Evolutionary conservation across 352 stramenopile species (phyloP), one percentile per base, ranked within the genome.

Genomic region (Phytopythium chamaehyphon): DNA sequence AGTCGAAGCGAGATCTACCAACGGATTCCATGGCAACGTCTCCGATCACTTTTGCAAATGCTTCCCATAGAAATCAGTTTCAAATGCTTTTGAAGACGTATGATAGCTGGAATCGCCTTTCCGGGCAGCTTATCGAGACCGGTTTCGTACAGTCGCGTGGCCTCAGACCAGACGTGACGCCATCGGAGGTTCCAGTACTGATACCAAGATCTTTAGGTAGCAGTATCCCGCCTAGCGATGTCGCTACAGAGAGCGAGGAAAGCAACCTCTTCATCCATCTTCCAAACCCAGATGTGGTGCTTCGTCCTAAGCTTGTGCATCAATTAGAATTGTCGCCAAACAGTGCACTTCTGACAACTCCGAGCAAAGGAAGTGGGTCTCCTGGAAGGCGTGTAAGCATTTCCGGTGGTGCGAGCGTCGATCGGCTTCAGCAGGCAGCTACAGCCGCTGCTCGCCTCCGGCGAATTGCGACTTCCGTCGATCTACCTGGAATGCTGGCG

Each of bases 301-400:
- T 74, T 33, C 62, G 68, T 0, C 68, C 71, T 10, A 74, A 73
- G 10, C 35, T 82, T 23, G 57, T 66, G 52, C 60, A 74, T 26
- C 68, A 79, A n/a, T 62, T 82, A 22, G 71, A 82, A 23, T 59
- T 70, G 8, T 22, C 67, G 18, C 61, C 65, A 1, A 65, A 82
- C 5, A 73, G 67, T 11, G 45, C 61, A 2, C 62, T 82, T 28
- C 46, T 82, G 18, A 57, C 45, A 9, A 45, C 51, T 33, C 33
- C 49, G 18, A 56, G 44, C 23, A 36, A 51, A 16, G 43, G 49
- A 16, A 22, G 47, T 40, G 33, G 18, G 10, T 44, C 47, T 3
- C 33, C 45, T 18, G 45, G 45, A 14, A 40, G 64, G 47, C 37
- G 50, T 43, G 22, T 33, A 15, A 66, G 56, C 42, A 28, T 50